A percentile compares a stretch with the other conserved stretches of the same genome.
These are phyloP conservation scores for Mrakia gelida DNA, from an alignment of 768 basidiomycete genomes.

Conservation along the genomic window DNA sequence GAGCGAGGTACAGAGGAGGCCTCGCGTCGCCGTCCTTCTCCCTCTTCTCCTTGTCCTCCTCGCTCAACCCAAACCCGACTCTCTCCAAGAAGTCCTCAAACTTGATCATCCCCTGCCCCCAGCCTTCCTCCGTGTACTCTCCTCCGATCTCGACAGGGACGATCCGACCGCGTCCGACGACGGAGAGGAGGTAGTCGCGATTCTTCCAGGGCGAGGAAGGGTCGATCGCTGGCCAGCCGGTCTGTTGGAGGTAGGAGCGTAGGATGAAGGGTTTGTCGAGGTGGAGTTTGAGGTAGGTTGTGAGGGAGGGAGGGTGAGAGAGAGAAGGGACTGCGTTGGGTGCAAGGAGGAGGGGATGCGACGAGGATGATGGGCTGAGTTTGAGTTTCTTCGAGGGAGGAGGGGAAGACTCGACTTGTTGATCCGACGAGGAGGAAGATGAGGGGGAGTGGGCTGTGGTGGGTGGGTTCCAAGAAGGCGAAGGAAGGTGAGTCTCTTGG, in stretches of 20 bases:
- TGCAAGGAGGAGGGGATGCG: constrained; percentile 38
- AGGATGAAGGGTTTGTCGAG: constrained; percentile 67
- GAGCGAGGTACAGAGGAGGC: constrained; percentile 70
- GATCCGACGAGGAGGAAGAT: not conserved
- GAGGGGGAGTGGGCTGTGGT: not conserved
- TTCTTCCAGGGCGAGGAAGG: constrained; percentile 39
- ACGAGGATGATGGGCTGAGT: not conserved
- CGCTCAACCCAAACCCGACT: constrained; percentile 41
- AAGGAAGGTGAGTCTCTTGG: constrained; percentile 49
- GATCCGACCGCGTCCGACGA: constrained; percentile 72
- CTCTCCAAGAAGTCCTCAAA: constrained; percentile 69
- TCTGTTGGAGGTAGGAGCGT: constrained; percentile 53
- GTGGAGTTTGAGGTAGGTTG: constrained; percentile 52
- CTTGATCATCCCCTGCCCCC: constrained; percentile 72
- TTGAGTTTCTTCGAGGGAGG: not conserved
- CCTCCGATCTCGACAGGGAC: constrained; percentile 86
- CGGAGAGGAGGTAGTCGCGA: constrained; percentile 65
- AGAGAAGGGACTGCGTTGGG: constrained; percentile 49
- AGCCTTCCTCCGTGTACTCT: constrained; percentile 73
- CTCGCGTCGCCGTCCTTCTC: constrained; percentile 33
- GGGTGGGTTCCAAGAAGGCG: constrained; percentile 13
- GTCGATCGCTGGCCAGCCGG: constrained; percentile 64
- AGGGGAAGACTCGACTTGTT: not conserved
- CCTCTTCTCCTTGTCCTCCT: not conserved
- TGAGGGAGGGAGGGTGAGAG: constrained; percentile 55